These are phyloP conservation scores for Phoma herbarum DNA, from an alignment of 2,329 filamentous ascomycete species.

Conservation along the genomic window DNA sequence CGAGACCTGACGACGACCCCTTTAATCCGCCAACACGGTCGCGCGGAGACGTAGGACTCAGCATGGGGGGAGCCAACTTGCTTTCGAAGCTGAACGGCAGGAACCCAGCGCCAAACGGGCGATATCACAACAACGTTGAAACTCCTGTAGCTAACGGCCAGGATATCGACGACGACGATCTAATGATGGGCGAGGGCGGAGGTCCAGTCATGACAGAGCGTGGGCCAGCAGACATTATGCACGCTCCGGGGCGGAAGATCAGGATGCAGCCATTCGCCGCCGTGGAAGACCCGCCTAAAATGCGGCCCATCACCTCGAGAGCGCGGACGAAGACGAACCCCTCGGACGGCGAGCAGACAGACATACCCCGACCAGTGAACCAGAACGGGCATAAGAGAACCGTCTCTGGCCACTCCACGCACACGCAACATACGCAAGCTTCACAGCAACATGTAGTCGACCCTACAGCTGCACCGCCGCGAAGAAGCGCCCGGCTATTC, in stretches of 20 bases:
- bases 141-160: constrained; percentile 58
- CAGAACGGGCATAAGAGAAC: constrained; percentile 81
- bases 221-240: constrained; percentile 54
- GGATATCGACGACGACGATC: constrained; percentile 54
- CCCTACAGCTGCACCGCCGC: constrained; percentile 54
- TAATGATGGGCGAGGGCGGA: constrained; percentile 52
- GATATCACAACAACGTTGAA: constrained; percentile 51
- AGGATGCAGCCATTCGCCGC: constrained; percentile 46
- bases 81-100: constrained; percentile 57
- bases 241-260: constrained; percentile 57
- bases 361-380: constrained; percentile 48
- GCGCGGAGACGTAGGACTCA: constrained; percentile 46
- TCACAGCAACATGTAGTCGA: constrained; percentile 41
- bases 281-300: constrained; percentile 50
- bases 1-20: constrained; percentile 54
- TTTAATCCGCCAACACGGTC: constrained; percentile 52
- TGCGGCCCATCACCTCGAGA: constrained; percentile 53
- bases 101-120: constrained; percentile 37
- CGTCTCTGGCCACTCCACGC: constrained; percentile 79
- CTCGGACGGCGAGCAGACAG: constrained; percentile 52
- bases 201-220: constrained; percentile 44
- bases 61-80: constrained; percentile 49
- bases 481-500: constrained; percentile 56
- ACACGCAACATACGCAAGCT: constrained; percentile 41
- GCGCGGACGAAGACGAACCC: constrained; percentile 49